Evolutionary conservation across 1,284 basidiomycete species (phyloP).

Genomic region (Ceratobasidium sp.): DNA sequence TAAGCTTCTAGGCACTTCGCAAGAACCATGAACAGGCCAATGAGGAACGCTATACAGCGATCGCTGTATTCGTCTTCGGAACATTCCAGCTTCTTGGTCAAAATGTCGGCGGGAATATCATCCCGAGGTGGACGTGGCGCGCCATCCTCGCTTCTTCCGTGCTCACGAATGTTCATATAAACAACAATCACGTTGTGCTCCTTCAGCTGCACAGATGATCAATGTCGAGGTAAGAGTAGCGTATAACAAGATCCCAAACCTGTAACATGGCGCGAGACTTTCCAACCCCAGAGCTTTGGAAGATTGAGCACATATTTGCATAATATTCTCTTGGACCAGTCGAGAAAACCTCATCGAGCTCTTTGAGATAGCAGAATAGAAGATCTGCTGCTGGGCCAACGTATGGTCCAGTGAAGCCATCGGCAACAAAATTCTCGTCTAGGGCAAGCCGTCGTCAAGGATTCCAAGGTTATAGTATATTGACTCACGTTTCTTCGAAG

Average conservation of each 20-base stretch:
- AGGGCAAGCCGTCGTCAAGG: too few species aligned
- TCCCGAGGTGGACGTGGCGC: not conserved
- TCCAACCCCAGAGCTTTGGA: not conserved
- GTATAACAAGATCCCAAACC: not conserved
- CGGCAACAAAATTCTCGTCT: too few species aligned
- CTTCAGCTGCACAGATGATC: not conserved
- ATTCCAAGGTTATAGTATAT: too few species aligned
- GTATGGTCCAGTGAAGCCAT: too few species aligned
- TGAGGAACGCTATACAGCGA: not conserved
- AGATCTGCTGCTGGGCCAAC: not conserved
- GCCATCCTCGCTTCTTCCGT: not conserved
- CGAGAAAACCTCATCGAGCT: not conserved
- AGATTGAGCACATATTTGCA: not conserved
- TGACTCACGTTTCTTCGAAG: too few species aligned
- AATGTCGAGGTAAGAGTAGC: not conserved
- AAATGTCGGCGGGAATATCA: not conserved
- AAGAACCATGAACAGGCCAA: not conserved
- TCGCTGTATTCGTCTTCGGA: not conserved
- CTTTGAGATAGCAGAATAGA: not conserved
- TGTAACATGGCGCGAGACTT: not conserved
- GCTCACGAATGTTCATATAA: not conserved
- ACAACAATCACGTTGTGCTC: constrained; percentile 1
- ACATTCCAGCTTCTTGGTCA: not conserved
- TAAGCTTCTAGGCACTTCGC: not conserved
- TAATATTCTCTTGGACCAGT: not conserved